A percentile compares a stretch with the other conserved stretches of the same genome.
These are phyloP conservation scores for Hansenula lynferdii DNA, from an alignment of 1,139 yeast genomes.

Conservation along the genomic window DNA sequence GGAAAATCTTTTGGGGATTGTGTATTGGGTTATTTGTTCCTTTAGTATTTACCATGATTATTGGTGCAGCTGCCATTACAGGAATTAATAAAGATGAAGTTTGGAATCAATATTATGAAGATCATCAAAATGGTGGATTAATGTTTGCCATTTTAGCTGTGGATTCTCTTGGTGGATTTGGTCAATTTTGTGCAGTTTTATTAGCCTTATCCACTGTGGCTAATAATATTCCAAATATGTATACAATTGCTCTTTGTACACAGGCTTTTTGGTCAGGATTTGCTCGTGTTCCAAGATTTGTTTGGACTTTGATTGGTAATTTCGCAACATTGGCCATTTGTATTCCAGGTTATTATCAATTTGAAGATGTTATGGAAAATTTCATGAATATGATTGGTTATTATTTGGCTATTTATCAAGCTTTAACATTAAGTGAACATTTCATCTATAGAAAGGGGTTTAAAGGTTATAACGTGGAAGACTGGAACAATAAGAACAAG, in stretches of 20 bases:
- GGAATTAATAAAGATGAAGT: constrained; percentile 37
- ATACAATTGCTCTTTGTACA: constrained; percentile 80
- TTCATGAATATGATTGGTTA: constrained; percentile 90
- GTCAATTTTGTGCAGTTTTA: constrained; percentile 82
- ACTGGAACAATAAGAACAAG: constrained; percentile 48
- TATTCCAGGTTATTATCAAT: constrained; percentile 79
- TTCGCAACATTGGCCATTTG: constrained; percentile 77
- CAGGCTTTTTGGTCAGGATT: constrained; percentile 79
- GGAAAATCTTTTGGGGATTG: constrained; percentile 60
- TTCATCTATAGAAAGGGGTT: constrained; percentile 66
- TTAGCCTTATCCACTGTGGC: constrained; percentile 82
- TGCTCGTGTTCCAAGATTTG: constrained; percentile 67
- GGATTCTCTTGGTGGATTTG: constrained; percentile 81
- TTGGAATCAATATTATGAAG: constrained; percentile 43
- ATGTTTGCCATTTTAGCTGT: constrained; percentile 72
- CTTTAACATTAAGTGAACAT: constrained; percentile 72
- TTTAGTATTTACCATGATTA: constrained; percentile 63
- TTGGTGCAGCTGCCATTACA: constrained; percentile 86
- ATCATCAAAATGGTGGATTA: constrained; percentile 70
- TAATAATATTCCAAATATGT: constrained; percentile 90
- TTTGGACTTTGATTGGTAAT: constrained; percentile 79
- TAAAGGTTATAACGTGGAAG: constrained; percentile 56
- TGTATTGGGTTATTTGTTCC: constrained; percentile 63
- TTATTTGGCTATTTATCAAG: constrained; percentile 82
- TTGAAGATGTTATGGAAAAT: constrained; percentile 67